These are phyloP conservation scores for Penicillium paradoxum DNA, from an alignment of 495 filamentous ascomycete genomes.

Conservation along the genomic window DNA sequence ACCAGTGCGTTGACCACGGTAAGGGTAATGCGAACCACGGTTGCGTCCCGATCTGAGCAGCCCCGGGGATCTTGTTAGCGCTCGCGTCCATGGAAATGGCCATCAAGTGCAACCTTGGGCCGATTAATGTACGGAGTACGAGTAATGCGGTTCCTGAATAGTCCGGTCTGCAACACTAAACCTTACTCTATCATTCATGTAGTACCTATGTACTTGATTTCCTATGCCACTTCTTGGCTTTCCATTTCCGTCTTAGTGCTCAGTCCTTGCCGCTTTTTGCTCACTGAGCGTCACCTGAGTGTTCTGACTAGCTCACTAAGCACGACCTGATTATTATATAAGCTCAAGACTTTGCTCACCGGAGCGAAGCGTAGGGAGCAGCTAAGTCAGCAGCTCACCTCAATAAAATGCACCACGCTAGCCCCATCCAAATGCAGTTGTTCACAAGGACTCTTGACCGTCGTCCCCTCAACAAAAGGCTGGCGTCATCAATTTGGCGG, in stretches of 20 bases:
- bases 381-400: constrained; percentile 11
- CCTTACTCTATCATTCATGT: background rate
- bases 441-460: constrained; percentile 6
- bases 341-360: no score
- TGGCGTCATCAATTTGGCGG: constrained; percentile 1
- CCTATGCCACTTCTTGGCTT: no score
- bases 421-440: background rate
- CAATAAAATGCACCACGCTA: constrained; percentile 5
- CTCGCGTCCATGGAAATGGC: background rate
- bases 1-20: background rate
- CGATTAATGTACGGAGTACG: no score
- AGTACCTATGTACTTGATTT: background rate
- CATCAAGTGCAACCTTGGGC: background rate
- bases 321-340: no score
- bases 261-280: no score
- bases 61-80: background rate
- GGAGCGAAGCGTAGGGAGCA: background rate
- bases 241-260: no score
- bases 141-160: constrained; percentile 1
- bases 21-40: background rate
- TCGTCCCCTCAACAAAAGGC: constrained; percentile 8
- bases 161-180: background rate
- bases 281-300: background rate
- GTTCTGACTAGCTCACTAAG: no score
- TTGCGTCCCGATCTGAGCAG: background rate